phyloP scores from a whole-genome alignment of 352 stramenopile genomes.

The Globisporangium ultimum region DNA sequence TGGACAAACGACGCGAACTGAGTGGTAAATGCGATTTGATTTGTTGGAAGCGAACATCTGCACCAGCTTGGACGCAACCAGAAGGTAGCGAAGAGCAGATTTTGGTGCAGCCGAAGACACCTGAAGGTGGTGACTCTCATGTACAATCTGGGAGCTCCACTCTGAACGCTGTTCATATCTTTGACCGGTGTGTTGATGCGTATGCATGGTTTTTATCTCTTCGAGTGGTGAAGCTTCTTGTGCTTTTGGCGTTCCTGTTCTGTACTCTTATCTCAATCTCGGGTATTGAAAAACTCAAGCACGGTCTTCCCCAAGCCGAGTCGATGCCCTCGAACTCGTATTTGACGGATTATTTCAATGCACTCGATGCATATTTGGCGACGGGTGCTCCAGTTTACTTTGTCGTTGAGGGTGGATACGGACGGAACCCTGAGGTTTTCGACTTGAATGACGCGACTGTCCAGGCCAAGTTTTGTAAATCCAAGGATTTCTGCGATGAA shows the following conservation, averaged over 20 bases:
- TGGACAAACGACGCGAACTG: conserved; percentile 62
- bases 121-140: conserved; percentile 1
- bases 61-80: conserved; percentile 5
- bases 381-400: conserved; percentile 64
- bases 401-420: conserved; percentile 55
- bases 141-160: background rate
- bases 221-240: conserved; percentile 44
- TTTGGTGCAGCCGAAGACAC: conserved; percentile 25
- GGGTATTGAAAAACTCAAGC: conserved; percentile 47
- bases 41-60: conserved; percentile 21
- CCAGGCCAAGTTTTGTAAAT: conserved; percentile 51
- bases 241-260: conserved; percentile 43
- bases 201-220: conserved; percentile 48
- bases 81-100: conserved; percentile 4
- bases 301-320: conserved; percentile 53
- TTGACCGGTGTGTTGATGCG: conserved; percentile 38
- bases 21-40: conserved; percentile 51
- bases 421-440: conserved; percentile 41
- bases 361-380: conserved; percentile 46
- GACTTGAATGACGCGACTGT: conserved; percentile 42
- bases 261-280: conserved; percentile 52
- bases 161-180: conserved; percentile 13
- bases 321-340: conserved; percentile 66
- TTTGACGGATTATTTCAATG: conserved; percentile 66
- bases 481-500: conserved; percentile 50